These are phyloP conservation scores for Talaromyces sp. DNA, from an alignment of 2,329 filamentous ascomycete species.

Conservation along the genomic window DNA sequence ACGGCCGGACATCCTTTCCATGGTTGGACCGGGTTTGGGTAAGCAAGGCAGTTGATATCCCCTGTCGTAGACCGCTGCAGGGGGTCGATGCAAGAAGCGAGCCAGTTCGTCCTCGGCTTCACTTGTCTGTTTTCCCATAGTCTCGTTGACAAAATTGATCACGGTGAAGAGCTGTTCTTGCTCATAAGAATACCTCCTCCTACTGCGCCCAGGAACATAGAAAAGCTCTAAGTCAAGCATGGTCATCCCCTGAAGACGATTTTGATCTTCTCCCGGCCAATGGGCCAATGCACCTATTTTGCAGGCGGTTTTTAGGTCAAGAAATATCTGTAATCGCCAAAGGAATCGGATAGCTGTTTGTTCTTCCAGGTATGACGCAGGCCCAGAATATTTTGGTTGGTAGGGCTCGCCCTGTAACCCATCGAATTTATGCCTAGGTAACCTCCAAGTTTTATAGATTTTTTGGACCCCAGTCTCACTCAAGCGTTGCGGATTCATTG, in stretches of 20 bases:
- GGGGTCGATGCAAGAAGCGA: not conserved
- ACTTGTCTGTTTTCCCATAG: not conserved
- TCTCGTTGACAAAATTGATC: not conserved
- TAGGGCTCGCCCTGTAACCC: not conserved
- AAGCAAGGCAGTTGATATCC: not conserved
- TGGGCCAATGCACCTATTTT: not conserved
- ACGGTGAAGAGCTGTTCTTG: not conserved
- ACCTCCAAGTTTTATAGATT: not conserved
- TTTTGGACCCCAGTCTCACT: not conserved
- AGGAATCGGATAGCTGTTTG: not conserved
- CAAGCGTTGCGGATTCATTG: not conserved
- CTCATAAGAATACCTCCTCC: not conserved
- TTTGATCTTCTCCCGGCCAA: not conserved
- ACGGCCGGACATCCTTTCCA: not conserved
- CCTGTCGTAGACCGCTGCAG: not conserved
- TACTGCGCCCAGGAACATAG: not conserved
- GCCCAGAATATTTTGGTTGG: not conserved
- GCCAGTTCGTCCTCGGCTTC: not conserved
- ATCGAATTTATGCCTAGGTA: not conserved
- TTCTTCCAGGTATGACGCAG: not conserved
- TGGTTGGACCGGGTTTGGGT: not conserved
- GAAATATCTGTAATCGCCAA: not conserved
- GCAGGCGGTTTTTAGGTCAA: not conserved
- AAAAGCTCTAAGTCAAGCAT: not conserved
- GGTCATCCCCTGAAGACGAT: not conserved